Evolutionary conservation across 2,329 filamentous ascomycete species (phyloP).

Genomic region (Nigrograna mackinnonii): DNA sequence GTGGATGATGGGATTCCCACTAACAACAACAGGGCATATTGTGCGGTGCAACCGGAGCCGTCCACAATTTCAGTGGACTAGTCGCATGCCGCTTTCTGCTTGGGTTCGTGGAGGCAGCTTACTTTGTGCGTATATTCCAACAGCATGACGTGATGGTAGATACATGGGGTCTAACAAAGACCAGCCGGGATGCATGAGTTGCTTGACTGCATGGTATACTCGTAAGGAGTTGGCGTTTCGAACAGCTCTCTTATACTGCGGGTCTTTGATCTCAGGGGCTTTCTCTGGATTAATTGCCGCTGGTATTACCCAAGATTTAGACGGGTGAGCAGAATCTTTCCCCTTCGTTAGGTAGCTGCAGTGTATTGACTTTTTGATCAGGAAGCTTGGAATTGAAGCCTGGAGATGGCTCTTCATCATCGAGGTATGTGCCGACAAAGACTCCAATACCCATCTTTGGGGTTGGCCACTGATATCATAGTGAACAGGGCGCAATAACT

Average conservation of each 20-base stretch:
- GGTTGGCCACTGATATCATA: too few species aligned
- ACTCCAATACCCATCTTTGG: too few species aligned
- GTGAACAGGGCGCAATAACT: constrained; percentile 1
- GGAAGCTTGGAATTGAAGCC: neutral
- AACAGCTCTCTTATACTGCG: constrained; percentile 58
- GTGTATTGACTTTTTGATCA: too few species aligned
- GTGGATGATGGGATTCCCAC: too few species aligned
- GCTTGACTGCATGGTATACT: constrained; percentile 51
- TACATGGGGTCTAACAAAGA: neutral
- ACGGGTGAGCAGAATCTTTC: neutral
- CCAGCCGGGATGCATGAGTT: neutral
- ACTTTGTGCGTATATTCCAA: constrained; percentile 1
- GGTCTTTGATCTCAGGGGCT: constrained; percentile 45
- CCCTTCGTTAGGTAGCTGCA: too few species aligned
- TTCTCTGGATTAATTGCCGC: constrained; percentile 58
- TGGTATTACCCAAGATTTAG: constrained; percentile 46
- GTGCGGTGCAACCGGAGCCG: constrained; percentile 2
- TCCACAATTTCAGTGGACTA: constrained; percentile 8
- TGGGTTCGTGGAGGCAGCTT: constrained; percentile 15
- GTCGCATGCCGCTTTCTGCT: constrained; percentile 12
- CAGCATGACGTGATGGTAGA: neutral
- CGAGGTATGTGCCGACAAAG: too few species aligned
- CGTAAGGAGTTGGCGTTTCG: constrained; percentile 59
- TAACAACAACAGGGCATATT: constrained; percentile 3
- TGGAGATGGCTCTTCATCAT: constrained; percentile 3